phyloP scores from a whole-genome alignment of 108 stramenopile genomes.

The Nitzschia putrida region DNA sequence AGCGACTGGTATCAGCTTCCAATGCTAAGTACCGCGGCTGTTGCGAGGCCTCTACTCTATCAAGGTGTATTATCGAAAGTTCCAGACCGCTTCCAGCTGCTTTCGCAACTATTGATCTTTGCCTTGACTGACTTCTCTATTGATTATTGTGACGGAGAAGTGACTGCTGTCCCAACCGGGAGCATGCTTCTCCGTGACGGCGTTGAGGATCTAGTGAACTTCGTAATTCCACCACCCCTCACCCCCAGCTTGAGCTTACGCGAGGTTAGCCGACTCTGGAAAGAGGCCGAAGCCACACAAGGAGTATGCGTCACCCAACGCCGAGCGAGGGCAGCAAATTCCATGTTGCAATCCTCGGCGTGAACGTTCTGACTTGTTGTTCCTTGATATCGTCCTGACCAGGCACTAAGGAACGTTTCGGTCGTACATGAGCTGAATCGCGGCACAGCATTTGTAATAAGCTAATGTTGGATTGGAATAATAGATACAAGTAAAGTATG shows the following conservation, averaged over 20 bases:
- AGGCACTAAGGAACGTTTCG: no score
- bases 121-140: not conserved
- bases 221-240: not conserved
- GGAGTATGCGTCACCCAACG: not conserved
- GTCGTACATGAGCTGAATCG: no score
- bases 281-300: not conserved
- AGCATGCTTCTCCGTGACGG: not conserved
- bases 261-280: not conserved
- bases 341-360: no score
- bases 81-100: not conserved
- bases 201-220: not conserved
- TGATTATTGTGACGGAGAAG: not conserved
- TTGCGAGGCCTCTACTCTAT: not conserved
- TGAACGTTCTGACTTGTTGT: no score
- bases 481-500: no score
- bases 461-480: no score
- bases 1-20: constrained; percentile 1
- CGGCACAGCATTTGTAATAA: no score
- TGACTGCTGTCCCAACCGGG: not conserved
- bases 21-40: not conserved
- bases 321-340: no score
- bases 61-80: not conserved
- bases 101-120: not conserved
- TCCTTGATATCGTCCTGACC: no score
- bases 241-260: not conserved